Conservation (phyloP, 495 filamentous ascomycete species). For the Xylaria grammica region DNA sequence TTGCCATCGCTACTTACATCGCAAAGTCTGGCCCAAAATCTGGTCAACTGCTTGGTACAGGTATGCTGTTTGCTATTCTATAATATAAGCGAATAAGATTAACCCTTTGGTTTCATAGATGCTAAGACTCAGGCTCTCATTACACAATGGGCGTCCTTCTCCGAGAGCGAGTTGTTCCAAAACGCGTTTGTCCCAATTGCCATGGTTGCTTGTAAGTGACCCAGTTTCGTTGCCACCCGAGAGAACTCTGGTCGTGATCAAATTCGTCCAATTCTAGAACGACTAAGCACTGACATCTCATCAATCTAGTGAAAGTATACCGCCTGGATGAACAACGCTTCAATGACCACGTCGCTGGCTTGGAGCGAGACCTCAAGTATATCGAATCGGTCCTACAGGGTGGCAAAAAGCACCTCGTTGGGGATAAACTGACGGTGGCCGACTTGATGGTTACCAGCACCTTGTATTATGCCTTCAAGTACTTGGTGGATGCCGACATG, state of each 20-base stretch:
- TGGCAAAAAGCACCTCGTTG: slow-evolving; percentile 53
- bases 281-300: slow-evolving; percentile 16
- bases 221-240: not conserved
- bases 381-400: slow-evolving; percentile 50
- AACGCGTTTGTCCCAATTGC: slow-evolving; percentile 35
- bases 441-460: slow-evolving; percentile 55
- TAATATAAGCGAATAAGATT: not conserved
- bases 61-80: slow-evolving; percentile 23
- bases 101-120: slow-evolving; percentile 6
- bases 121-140: slow-evolving; percentile 52
- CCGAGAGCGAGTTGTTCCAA: slow-evolving; percentile 51
- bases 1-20: slow-evolving; percentile 61
- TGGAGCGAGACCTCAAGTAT: slow-evolving; percentile 44
- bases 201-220: slow-evolving; percentile 39
- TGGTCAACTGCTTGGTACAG: slow-evolving; percentile 56
- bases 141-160: slow-evolving; percentile 56
- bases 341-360: slow-evolving; percentile 28
- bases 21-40: slow-evolving; percentile 58
- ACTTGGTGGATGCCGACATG: slow-evolving; percentile 58
- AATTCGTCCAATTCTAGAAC: not conserved
- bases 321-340: slow-evolving; percentile 46
- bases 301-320: slow-evolving; percentile 38
- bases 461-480: slow-evolving; percentile 46
- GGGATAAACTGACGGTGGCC: slow-evolving; percentile 57
- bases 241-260: not conserved